Base-by-base conservation (phyloP, 768 basidiomycete species). In the Pleurotus ostreatus region DNA sequence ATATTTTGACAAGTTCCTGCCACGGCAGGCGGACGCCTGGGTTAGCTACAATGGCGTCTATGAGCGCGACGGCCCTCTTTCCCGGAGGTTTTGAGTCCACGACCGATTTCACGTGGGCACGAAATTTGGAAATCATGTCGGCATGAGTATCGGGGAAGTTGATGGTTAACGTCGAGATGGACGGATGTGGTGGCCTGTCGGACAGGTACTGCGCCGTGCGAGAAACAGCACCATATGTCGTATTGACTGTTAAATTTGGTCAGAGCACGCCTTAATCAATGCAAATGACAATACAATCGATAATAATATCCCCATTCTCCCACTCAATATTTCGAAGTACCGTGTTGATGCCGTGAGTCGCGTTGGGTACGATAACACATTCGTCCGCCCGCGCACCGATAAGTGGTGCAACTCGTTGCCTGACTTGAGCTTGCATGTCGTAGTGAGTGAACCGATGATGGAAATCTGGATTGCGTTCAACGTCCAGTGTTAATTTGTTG, bases 11-110 rank as follows among this genome's bases (percentile, higher is more conserved):
- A 69, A 93, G 76, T 58, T 86, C 82, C 65, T 85, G 73, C 92
- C 91, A 94, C 0, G 92, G 92, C 15, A 89, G 69, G 2, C 74
- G 64, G 11, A 82, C 76, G 0, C 86, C 91, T 1, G 92, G 92
- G 43, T 74, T 74, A 9, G 86, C 79, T 3, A 73, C 68, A 46
- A 94, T 86, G 34, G 74, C 69, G 65, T 94, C 92, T 9, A 93
- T 81, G 39, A 93, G 65, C 0, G 84, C 84, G n/a, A 92, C 73
- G 1, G 86, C 73, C 66, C 84, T 82, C 56, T 65, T 65, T 23
- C 57, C 62, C 38, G 16, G 48, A n/a, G 45, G 13, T 25, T 34
- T 46, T 12, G 30, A 49, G 15, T 44, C 18, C 38, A 49, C 55
- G 23, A 56, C 26, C 0, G 39, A 54, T 23, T 45, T 40, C 23